These are phyloP conservation scores for Isabelozyma heimii DNA, from an alignment of 805 yeast species.

Conservation along the genomic window DNA sequence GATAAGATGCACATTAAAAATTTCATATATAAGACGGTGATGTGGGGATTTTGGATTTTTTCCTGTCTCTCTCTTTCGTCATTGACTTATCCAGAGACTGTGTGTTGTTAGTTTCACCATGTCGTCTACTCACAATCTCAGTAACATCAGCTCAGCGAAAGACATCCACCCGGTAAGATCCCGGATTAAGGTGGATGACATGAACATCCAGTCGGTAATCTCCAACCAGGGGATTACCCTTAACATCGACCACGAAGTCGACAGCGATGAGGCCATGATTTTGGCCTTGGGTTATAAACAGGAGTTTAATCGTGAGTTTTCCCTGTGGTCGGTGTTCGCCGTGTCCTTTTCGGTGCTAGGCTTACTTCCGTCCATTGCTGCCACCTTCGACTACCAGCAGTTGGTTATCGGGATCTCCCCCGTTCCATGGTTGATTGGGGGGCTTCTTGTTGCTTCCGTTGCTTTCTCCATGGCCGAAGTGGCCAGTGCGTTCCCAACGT, in stretches of 20 bases:
- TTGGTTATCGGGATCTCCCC: slow-evolving; percentile 64
- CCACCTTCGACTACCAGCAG: slow-evolving; percentile 59
- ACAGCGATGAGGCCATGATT: slow-evolving; percentile 51
- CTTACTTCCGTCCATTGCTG: slow-evolving; percentile 61
- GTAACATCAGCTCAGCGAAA: not conserved
- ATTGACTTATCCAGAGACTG: too few relatives aligned
- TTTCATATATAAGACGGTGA: too few relatives aligned
- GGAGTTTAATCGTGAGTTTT: slow-evolving; percentile 59
- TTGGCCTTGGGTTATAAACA: slow-evolving; percentile 61
- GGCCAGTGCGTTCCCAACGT: slow-evolving; percentile 63
- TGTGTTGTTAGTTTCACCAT: too few relatives aligned
- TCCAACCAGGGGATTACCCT: slow-evolving; percentile 37
- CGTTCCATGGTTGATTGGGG: slow-evolving; percentile 57
- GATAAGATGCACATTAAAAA: not conserved
- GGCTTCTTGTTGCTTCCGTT: slow-evolving; percentile 54
- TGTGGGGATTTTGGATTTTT: too few relatives aligned
- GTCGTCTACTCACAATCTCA: too few relatives aligned
- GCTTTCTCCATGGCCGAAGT: slow-evolving; percentile 65
- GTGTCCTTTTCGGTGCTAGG: slow-evolving; percentile 66
- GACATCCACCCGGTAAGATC: slow-evolving; percentile 20
- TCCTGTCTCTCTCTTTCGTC: too few relatives aligned
- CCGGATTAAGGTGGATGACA: slow-evolving; percentile 32
- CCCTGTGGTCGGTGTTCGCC: slow-evolving; percentile 55
- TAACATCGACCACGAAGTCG: slow-evolving; percentile 48
- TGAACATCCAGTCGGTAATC: slow-evolving; percentile 33